phyloP scores from a whole-genome alignment of 2,329 filamentous ascomycete species.

The Tolypocladium amazonense region DNA sequence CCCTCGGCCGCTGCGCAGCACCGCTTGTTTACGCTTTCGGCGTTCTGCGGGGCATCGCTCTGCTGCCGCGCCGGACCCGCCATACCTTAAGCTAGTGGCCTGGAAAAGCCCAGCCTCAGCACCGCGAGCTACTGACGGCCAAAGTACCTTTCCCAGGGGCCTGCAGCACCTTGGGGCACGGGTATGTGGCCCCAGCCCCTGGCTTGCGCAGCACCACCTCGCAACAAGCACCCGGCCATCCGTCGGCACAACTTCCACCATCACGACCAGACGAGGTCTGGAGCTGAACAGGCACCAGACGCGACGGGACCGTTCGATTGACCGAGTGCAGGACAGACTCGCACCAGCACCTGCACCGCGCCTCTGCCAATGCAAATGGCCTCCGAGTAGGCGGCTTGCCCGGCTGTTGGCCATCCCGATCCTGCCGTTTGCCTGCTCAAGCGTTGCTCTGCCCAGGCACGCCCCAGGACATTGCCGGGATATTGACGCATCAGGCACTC shows the following conservation, averaged over 20 bases:
- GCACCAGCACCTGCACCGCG: neutral
- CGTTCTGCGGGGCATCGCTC: no score
- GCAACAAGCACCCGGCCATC: neutral
- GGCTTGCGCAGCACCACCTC: neutral
- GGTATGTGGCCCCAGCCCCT: neutral
- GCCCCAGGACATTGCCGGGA: neutral
- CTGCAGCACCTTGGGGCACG: neutral
- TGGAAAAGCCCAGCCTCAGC: neutral
- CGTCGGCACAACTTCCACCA: neutral
- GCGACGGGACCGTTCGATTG: neutral
- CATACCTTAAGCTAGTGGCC: neutral
- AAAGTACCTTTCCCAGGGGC: neutral
- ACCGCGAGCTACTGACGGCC: neutral
- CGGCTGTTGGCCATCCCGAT: conserved; percentile 1
- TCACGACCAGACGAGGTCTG: neutral
- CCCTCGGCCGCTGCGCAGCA: neutral
- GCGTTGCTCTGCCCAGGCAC: neutral
- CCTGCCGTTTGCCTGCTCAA: conserved; percentile 1
- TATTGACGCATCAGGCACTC: neutral
- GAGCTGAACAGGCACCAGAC: neutral
- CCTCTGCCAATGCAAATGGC: neutral
- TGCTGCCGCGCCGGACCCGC: no score
- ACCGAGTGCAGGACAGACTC: neutral
- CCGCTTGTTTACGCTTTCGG: neutral
- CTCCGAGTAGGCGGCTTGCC: neutral